Evolutionary conservation across 352 stramenopile species (phyloP), one percentile per base, ranked within the genome.

Genomic region (Pythium dissimile): DNA sequence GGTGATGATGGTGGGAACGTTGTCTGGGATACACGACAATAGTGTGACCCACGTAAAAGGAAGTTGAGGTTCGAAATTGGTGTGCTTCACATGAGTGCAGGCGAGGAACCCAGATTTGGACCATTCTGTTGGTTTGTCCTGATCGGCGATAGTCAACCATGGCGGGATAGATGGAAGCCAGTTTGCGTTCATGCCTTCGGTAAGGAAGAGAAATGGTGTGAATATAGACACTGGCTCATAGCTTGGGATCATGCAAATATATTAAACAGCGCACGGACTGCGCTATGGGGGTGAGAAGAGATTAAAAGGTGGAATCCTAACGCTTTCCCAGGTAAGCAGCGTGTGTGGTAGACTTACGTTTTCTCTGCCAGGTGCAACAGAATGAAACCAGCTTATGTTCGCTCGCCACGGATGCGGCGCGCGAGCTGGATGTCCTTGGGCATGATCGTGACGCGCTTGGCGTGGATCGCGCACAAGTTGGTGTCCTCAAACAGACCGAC

Each of bases 401-500:
- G 59, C 46, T 67, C 59, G 27, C 59, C 59, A 56, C 91, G 86
- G 62, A 97, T 97, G 71, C 91, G 82, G 47, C 91, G 84, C 37
- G 91, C 91, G 38, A 97, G 78, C 75, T 98, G 93, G 44, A 98
- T 97, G 71, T 98, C 94, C 79, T 97, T 98, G 35, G 94, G 94
- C 93, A 98, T 98, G 74, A 98, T 98, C 18, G 94, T 98, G 23
- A 98, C 90, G 41, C 94, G 87, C 72, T 98, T 98, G 60, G 92
- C 94, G 75, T 98, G 94, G 64, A 98, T 98, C 52, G 94, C 92
- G 69, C 89, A 90, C 44, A 95, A 66, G 77, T 96, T 96, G 58
- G 86, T 93, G 66, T 96, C 86, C 62, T 96, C 87, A 54, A 96
- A 96, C 20, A 96, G 72, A 41, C 80, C 81, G 12, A 96, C 84